phyloP scores from a whole-genome alignment of 352 stramenopile species.

The Globisporangium sylvaticum region DNA sequence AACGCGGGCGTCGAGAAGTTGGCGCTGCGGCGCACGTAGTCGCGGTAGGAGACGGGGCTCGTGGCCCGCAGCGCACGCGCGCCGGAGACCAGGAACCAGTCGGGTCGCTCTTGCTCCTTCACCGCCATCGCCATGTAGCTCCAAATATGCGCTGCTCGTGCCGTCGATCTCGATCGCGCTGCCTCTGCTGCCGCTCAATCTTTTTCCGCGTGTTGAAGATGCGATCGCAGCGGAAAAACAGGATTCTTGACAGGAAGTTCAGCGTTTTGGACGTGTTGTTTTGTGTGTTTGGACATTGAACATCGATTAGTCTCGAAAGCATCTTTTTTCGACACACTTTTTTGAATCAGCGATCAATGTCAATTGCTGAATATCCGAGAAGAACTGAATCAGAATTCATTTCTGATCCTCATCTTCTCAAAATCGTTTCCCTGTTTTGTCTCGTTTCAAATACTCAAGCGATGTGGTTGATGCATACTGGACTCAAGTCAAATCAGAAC shows the following conservation, averaged over 20 bases:
- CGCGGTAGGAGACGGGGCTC: constrained; percentile 36
- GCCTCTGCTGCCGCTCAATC: background rate
- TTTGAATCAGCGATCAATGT: too few relatives aligned
- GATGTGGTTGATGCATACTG: too few relatives aligned
- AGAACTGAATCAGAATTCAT: too few relatives aligned
- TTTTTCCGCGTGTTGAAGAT: constrained; percentile 11
- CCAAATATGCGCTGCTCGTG: background rate
- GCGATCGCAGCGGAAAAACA: background rate
- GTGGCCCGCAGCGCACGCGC: constrained; percentile 28
- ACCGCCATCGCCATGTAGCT: background rate
- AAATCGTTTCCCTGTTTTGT: too few relatives aligned
- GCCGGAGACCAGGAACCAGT: constrained; percentile 49
- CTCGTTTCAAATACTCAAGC: too few relatives aligned
- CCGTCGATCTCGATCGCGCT: too few relatives aligned
- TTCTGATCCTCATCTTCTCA: too few relatives aligned
- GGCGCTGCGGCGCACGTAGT: constrained; percentile 35
- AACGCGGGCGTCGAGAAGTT: constrained; percentile 23
- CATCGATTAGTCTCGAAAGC: too few relatives aligned
- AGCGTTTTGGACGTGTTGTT: background rate
- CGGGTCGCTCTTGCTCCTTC: background rate
- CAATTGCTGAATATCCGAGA: too few relatives aligned
- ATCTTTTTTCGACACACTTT: too few relatives aligned
- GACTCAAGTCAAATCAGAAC: too few relatives aligned
- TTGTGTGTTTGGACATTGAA: too few relatives aligned
- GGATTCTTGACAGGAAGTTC: background rate